phyloP scores from a whole-genome alignment of 176 grass and related monocot genomes.

The Carex myosuroides region DNA sequence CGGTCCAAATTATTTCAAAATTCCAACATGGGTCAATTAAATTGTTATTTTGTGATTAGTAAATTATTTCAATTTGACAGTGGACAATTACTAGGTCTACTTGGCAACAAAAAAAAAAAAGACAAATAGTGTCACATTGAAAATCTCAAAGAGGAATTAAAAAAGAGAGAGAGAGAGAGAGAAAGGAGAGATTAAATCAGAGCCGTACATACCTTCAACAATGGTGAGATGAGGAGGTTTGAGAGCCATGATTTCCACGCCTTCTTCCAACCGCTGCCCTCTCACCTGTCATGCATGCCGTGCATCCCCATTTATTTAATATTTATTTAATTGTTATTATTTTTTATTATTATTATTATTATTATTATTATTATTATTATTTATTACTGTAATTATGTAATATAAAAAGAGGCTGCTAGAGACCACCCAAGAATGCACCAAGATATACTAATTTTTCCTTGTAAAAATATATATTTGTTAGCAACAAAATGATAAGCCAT shows the following conservation, averaged over 20 bases:
- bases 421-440: not conserved
- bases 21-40: not conserved
- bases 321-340: not conserved
- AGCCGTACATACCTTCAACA: constrained; percentile 59
- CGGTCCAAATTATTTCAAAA: not conserved
- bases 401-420: not conserved
- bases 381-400: not conserved
- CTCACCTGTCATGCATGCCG: constrained; percentile 45
- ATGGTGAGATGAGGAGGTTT: constrained; percentile 65
- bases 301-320: not conserved
- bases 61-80: not conserved
- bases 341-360: too few relatives aligned
- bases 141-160: not conserved
- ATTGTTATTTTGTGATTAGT: not conserved
- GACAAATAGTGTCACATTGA: not conserved
- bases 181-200: not conserved
- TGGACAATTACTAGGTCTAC: not conserved
- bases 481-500: too few relatives aligned
- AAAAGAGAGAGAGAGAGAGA: not conserved
- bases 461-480: too few relatives aligned
- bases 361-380: not conserved
- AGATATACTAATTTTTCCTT: not conserved
- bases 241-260: constrained; percentile 67
- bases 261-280: constrained; percentile 55
- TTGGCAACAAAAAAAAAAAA: not conserved